These are phyloP conservation scores for Claviceps digitariae DNA, from an alignment of 2,329 filamentous ascomycete species.

Conservation along the genomic window DNA sequence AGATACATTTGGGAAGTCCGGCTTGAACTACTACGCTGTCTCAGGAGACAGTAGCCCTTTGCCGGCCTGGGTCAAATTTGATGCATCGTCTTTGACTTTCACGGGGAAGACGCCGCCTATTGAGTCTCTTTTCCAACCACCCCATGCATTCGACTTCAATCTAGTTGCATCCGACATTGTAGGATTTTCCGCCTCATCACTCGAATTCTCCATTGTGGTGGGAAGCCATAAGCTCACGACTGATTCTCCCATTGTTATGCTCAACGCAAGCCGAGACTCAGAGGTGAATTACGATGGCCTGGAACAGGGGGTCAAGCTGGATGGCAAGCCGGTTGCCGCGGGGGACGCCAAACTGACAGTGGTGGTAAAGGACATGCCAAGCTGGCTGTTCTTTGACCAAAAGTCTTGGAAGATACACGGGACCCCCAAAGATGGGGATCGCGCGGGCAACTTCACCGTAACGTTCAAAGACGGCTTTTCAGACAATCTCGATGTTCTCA, in stretches of 20 bases:
- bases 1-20: conserved; percentile 48
- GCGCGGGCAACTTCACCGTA: conserved; percentile 49
- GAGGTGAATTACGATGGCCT: conserved; percentile 40
- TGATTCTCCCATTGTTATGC: conserved; percentile 37
- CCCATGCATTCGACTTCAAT: conserved; percentile 58
- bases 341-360: conserved; percentile 41
- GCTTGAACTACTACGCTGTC: conserved; percentile 62
- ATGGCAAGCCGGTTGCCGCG: conserved; percentile 35
- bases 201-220: conserved; percentile 59
- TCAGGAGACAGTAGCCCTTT: conserved; percentile 67
- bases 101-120: conserved; percentile 55
- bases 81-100: conserved; percentile 49
- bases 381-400: conserved; percentile 57
- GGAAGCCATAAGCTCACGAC: conserved; percentile 57
- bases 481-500: conserved; percentile 42
- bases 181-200: conserved; percentile 57
- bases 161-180: conserved; percentile 66
- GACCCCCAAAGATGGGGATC: conserved; percentile 43
- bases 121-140: conserved; percentile 48
- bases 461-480: conserved; percentile 44
- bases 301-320: conserved; percentile 38
- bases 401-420: conserved; percentile 50
- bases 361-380: conserved; percentile 38
- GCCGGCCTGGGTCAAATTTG: conserved; percentile 74
- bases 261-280: conserved; percentile 43